Evolutionary conservation across 176 grass and related monocot genomes (phyloP).

Genomic region (Bolboschoenus planiculmis): DNA sequence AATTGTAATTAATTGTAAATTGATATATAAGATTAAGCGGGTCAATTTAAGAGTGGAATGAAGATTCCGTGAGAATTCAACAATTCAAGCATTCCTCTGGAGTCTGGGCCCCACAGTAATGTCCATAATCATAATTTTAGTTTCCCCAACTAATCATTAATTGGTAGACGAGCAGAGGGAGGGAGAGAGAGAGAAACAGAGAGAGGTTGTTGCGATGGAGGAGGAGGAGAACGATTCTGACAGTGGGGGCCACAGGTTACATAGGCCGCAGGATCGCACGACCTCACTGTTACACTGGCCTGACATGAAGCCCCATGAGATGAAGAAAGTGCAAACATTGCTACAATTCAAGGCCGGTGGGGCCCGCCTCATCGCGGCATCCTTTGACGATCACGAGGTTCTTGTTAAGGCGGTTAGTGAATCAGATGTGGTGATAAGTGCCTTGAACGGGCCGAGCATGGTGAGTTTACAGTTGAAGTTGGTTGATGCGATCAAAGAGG

Average conservation of each 20-base stretch:
- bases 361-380: constrained; percentile 35
- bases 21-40: too few relatives aligned
- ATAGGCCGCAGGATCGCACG: constrained; percentile 24
- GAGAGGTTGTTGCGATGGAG: neutral
- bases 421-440: constrained; percentile 57
- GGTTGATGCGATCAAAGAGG: constrained; percentile 56
- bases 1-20: too few relatives aligned
- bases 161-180: too few relatives aligned
- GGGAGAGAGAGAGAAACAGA: neutral
- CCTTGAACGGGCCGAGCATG: constrained; percentile 21
- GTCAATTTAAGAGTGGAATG: too few relatives aligned
- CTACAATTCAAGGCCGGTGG: constrained; percentile 49
- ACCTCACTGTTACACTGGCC: constrained; percentile 42
- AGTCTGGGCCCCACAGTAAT: too few relatives aligned
- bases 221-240: constrained; percentile 5
- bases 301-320: constrained; percentile 31
- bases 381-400: constrained; percentile 29
- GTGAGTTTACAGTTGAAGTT: constrained; percentile 47
- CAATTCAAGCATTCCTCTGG: too few relatives aligned
- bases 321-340: constrained; percentile 35
- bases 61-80: too few relatives aligned
- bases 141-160: too few relatives aligned
- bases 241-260: constrained; percentile 37
- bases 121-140: too few relatives aligned
- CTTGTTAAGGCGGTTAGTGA: constrained; percentile 43